These are phyloP conservation scores for Candida cerambycidarum DNA, from an alignment of 805 yeast genomes.

Conservation along the genomic window DNA sequence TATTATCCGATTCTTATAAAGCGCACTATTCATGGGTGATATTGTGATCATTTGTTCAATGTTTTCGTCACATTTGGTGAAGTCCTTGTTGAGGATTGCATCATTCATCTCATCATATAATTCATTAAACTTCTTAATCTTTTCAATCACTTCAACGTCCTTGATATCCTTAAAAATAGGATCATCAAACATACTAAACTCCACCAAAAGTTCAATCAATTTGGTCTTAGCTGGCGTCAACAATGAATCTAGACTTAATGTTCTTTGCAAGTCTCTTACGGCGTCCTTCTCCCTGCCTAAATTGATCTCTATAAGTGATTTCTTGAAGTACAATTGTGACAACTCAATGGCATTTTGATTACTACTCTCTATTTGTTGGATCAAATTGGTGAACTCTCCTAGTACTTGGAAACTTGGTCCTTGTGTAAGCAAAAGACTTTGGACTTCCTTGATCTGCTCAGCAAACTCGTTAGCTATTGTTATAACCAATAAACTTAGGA, in stretches of 20 bases:
- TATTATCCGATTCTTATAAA: conserved; percentile 22
- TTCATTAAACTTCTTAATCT: conserved; percentile 19
- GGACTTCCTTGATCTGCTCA: conserved; percentile 16
- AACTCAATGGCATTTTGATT: conserved; percentile 32
- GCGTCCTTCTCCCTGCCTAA: conserved; percentile 56
- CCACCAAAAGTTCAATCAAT: conserved; percentile 48
- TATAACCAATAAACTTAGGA: background rate
- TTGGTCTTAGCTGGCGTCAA: conserved; percentile 50
- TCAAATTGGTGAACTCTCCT: conserved; percentile 22
- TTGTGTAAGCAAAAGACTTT: conserved; percentile 22
- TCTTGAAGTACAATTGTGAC: conserved; percentile 53
- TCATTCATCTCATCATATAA: conserved; percentile 8
- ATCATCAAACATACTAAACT: conserved; percentile 50
- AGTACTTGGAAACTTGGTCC: conserved; percentile 33
- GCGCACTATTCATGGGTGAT: conserved; percentile 42
- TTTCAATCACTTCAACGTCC: conserved; percentile 14
- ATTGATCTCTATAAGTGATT: conserved; percentile 60
- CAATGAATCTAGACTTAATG: conserved; percentile 42
- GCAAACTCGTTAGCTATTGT: conserved; percentile 1
- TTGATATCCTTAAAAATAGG: conserved; percentile 11
- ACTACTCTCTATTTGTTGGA: conserved; percentile 15
- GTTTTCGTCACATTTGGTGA: conserved; percentile 13
- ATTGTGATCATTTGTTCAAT: conserved; percentile 25
- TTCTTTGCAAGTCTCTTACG: conserved; percentile 48
- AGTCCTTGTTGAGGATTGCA: conserved; percentile 1